Evolutionary conservation across 1,284 basidiomycete species (phyloP), one percentile per base, ranked within the genome.

Genomic region (Naganishia liquefaciens): DNA sequence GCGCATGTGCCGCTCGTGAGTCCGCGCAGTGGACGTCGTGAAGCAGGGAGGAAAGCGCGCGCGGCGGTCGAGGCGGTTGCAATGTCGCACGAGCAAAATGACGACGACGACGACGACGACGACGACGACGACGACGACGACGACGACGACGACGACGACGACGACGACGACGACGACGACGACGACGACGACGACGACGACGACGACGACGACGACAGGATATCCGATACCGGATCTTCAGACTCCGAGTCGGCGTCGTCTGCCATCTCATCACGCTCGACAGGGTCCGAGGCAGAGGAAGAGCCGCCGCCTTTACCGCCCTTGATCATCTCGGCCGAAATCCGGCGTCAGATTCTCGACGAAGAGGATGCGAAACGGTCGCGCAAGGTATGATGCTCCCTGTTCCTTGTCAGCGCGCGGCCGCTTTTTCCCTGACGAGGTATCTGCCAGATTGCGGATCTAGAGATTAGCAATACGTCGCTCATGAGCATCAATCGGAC

Each of bases 401-500:
- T n/a, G n/a, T n/a, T n/a, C n/a, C n/a, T n/a, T n/a, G n/a, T n/a
- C n/a, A n/a, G n/a, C n/a, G n/a, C n/a, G n/a, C n/a, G n/a, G n/a
- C n/a, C n/a, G n/a, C n/a, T n/a, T n/a, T n/a, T n/a, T n/a, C n/a
- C n/a, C n/a, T n/a, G n/a, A n/a, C 42, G 13, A 46, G 27, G 7
- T 15, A 7, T 37, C 33, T 37, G 10, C 13, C 67, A 77, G 76
- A 72, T 77, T 46, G 76, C 76, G 17, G 77, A 79, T 67, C 64
- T 79, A 1, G 76, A 77, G 43, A 79, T 79, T 52, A 75, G 73
- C 11, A 79, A 79, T 63, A 71, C 74, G 10, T 75, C 74, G 49
- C 65, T 79, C 27, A 63, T 79, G 58, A 73, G 75, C 17, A 77
- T 79, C 70, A 79, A 79, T 65, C 72, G 73, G 28, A 72, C 70